phyloP scores from a whole-genome alignment of 352 stramenopile species.

The Phytophthora europaea region DNA sequence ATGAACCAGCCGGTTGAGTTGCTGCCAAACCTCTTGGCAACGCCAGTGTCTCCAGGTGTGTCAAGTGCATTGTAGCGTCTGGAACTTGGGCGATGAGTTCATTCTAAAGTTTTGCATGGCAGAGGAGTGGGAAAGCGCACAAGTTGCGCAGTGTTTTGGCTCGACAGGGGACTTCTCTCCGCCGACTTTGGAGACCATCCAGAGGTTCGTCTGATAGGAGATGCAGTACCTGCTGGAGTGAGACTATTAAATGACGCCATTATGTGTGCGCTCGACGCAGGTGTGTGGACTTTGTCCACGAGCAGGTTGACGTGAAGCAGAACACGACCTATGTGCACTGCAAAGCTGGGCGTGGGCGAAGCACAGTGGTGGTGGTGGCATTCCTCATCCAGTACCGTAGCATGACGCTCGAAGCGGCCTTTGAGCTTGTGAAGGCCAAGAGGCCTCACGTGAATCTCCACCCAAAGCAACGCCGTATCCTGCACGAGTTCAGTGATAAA shows the following conservation, averaged over 20 bases:
- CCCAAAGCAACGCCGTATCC: constrained; percentile 62
- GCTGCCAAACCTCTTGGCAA: constrained; percentile 70
- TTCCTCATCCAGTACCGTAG: constrained; percentile 73
- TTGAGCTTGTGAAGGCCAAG: constrained; percentile 62
- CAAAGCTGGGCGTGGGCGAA: constrained; percentile 81
- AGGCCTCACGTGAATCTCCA: constrained; percentile 75
- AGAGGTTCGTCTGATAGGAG: constrained; percentile 32
- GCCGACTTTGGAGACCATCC: constrained; percentile 72
- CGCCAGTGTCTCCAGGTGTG: constrained; percentile 67
- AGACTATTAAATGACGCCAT: neutral
- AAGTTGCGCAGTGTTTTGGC: constrained; percentile 72
- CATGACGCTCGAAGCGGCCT: constrained; percentile 66
- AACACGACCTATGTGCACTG: constrained; percentile 85
- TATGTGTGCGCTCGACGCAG: constrained; percentile 17
- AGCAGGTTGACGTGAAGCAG: constrained; percentile 60
- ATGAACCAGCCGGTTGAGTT: constrained; percentile 83
- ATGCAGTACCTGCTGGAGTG: neutral
- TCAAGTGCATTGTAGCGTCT: neutral
- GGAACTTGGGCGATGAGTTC: neutral
- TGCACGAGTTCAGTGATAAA: constrained; percentile 50
- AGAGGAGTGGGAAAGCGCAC: constrained; percentile 65
- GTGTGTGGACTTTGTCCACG: constrained; percentile 72
- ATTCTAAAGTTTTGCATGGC: neutral
- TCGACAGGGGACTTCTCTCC: constrained; percentile 74
- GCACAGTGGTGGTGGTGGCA: constrained; percentile 77